These are phyloP conservation scores for Dictyostelium firmibasis DNA, from an alignment of 78 protist species.

Conservation along the genomic window DNA sequence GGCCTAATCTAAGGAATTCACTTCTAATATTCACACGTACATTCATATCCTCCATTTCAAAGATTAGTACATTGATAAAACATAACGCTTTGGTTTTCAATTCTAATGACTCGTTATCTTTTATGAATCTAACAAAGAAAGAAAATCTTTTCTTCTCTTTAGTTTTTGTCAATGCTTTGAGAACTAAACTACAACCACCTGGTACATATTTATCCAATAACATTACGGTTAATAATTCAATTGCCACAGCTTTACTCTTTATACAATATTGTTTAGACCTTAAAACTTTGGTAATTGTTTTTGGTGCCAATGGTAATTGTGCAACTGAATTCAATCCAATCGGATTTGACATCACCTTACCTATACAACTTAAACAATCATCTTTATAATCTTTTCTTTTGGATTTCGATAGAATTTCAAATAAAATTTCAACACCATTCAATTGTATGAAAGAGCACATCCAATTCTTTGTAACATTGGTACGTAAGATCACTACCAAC, in stretches of 20 bases:
- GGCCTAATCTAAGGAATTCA: constrained; percentile 51
- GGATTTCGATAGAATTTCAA: background rate
- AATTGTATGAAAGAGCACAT: constrained; percentile 15
- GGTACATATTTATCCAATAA: constrained; percentile 65
- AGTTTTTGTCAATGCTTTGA: constrained; percentile 55
- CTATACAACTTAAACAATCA: constrained; percentile 53
- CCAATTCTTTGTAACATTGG: constrained; percentile 47
- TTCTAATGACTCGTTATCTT: constrained; percentile 58
- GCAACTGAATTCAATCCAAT: constrained; percentile 32
- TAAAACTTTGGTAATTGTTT: constrained; percentile 35
- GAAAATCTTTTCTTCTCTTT: constrained; percentile 70
- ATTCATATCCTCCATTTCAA: constrained; percentile 49
- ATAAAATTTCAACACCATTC: constrained; percentile 35
- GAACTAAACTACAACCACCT: constrained; percentile 55
- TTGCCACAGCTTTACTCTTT: constrained; percentile 39
- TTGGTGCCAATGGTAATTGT: constrained; percentile 29
- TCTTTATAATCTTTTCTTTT: constrained; percentile 49
- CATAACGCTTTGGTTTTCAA: constrained; percentile 73
- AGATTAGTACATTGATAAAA: constrained; percentile 66
- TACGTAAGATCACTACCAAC: constrained; percentile 8
- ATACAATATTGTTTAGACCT: constrained; percentile 40
- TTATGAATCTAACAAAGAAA: constrained; percentile 39
- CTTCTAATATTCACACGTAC: constrained; percentile 43
- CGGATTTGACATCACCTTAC: constrained; percentile 38
- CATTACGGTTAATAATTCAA: constrained; percentile 58